A percentile compares a stretch with the other conserved stretches of the same genome.
Evolutionary conservation across 2,329 filamentous ascomycete genomes (phyloP).

Genomic region (Xylaria sp.): DNA sequence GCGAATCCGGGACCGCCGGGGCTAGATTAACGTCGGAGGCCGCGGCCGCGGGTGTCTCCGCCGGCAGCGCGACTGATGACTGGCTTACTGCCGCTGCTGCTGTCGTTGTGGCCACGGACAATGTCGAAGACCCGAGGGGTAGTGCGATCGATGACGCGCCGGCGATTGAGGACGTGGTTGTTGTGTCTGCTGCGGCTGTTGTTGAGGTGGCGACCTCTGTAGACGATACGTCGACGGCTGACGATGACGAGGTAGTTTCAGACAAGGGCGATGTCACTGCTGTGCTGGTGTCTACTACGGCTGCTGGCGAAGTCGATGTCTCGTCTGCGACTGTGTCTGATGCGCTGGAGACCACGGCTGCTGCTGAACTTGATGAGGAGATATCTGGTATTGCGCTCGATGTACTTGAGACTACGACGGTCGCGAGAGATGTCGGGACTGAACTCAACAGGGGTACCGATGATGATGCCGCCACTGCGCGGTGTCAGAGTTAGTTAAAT

Average conservation of each 20-base stretch:
- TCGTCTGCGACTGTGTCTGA: conserved; percentile 3
- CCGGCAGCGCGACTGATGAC: conserved; percentile 39
- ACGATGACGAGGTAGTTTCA: conserved; percentile 7
- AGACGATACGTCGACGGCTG: background rate
- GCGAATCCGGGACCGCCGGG: conserved; percentile 32
- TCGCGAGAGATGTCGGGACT: conserved; percentile 26
- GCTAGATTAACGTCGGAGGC: conserved; percentile 33
- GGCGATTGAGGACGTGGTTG: background rate
- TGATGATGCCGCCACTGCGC: conserved; percentile 15
- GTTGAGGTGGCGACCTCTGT: background rate
- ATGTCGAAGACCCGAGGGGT: conserved; percentile 29
- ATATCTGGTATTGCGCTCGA: conserved; percentile 2
- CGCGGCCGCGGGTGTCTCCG: conserved; percentile 30
- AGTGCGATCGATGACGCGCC: conserved; percentile 40
- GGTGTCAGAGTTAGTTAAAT: conserved; percentile 3
- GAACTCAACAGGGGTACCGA: background rate
- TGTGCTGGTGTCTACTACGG: conserved; percentile 5
- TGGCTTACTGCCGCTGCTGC: conserved; percentile 23
- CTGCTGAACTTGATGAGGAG: conserved; percentile 3
- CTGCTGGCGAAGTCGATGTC: conserved; percentile 4
- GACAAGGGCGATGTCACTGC: conserved; percentile 4
- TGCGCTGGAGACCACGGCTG: conserved; percentile 8
- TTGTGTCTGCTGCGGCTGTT: background rate
- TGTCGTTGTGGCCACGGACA: conserved; percentile 25
- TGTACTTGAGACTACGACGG: conserved; percentile 28